These are phyloP conservation scores for Plantago ovata DNA, from an alignment of 257 asterid species.

Conservation along the genomic window DNA sequence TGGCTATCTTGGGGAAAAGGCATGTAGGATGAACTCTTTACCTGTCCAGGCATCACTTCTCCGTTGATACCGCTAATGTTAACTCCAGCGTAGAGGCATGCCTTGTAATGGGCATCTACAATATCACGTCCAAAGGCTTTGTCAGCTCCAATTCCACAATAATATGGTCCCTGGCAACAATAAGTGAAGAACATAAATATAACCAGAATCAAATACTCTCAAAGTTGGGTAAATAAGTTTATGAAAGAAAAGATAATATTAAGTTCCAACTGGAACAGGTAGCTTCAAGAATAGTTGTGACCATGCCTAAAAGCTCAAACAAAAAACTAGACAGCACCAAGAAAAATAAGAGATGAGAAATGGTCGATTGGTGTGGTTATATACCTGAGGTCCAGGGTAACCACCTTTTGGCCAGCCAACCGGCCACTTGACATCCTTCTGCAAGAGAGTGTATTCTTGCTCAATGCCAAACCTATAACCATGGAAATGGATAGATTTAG, in stretches of 20 bases:
- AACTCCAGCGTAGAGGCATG: conserved; percentile 47
- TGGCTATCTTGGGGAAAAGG: background rate
- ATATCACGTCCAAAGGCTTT: conserved; percentile 48
- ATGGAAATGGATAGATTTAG: background rate
- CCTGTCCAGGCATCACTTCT: conserved; percentile 56
- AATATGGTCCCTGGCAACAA: conserved; percentile 40
- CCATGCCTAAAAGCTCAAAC: background rate
- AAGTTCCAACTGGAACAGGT: no score
- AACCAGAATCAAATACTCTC: background rate
- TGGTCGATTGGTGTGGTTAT: background rate
- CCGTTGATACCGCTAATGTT: conserved; percentile 46
- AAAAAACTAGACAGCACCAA: background rate
- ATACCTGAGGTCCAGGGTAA: conserved; percentile 64
- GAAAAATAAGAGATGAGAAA: background rate
- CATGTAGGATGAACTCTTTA: conserved; percentile 10
- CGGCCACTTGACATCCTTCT: conserved; percentile 52
- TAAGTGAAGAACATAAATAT: background rate
- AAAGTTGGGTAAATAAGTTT: no score
- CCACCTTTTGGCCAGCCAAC: conserved; percentile 63
- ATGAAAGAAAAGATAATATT: no score
- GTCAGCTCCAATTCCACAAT: conserved; percentile 42
- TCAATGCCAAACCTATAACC: conserved; percentile 48
- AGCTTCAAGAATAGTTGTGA: background rate
- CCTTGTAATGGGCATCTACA: conserved; percentile 47
- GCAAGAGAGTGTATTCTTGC: conserved; percentile 57